Evolutionary conservation across 768 basidiomycete genomes (phyloP).

Genomic region (Megacollybia marginata): DNA sequence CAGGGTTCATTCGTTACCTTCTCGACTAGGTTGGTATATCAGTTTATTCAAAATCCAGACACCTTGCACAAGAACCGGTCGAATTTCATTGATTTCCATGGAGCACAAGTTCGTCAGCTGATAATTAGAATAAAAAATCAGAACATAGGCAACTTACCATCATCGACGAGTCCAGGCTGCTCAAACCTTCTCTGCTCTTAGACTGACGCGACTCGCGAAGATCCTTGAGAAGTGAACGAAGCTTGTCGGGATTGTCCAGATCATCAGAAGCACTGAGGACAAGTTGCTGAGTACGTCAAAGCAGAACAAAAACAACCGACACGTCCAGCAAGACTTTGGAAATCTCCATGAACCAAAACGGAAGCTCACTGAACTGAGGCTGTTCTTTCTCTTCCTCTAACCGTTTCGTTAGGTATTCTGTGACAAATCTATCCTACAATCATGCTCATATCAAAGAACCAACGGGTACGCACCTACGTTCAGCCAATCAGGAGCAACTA

Average conservation of each 20-base stretch:
- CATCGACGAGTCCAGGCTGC: slow-evolving; percentile 73
- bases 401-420: slow-evolving; percentile 77
- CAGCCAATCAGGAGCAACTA: slow-evolving; percentile 88
- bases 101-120: slow-evolving; percentile 81
- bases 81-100: slow-evolving; percentile 92
- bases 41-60: slow-evolving; percentile 38
- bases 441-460: neutral
- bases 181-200: slow-evolving; percentile 83
- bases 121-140: neutral
- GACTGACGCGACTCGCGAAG: slow-evolving; percentile 94
- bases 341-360: slow-evolving; percentile 85
- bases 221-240: slow-evolving; percentile 84
- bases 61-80: slow-evolving; percentile 79
- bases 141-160: slow-evolving; percentile 38
- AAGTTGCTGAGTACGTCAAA: neutral
- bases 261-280: slow-evolving; percentile 85
- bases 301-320: slow-evolving; percentile 37
- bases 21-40: neutral
- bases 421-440: neutral
- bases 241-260: slow-evolving; percentile 72
- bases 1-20: neutral
- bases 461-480: slow-evolving; percentile 54
- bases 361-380: slow-evolving; percentile 69
- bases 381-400: slow-evolving; percentile 69
- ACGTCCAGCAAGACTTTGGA: slow-evolving; percentile 90